Percentiles rank a stretch among this genome's conserved stretches.
phyloP scores from a whole-genome alignment of 164 flowering plant genomes.

The Piper betle region DNA sequence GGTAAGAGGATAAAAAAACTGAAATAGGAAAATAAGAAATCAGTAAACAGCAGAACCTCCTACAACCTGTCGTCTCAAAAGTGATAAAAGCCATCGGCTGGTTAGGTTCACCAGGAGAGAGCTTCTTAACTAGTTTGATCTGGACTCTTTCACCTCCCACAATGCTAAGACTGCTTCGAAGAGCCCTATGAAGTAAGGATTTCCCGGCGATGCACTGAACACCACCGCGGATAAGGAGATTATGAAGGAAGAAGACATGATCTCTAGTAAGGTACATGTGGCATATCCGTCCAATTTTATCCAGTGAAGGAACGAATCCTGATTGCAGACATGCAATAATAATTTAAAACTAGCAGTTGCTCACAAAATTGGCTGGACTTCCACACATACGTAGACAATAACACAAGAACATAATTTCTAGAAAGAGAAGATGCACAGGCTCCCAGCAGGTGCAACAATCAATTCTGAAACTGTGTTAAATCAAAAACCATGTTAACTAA shows the following conservation, averaged over 20 bases:
- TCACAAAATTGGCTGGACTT: neutral
- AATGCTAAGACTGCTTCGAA: too few relatives aligned
- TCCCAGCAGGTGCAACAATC: too few relatives aligned
- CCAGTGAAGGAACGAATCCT: conserved; percentile 71
- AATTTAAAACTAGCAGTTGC: neutral
- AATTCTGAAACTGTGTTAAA: too few relatives aligned
- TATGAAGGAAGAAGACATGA: conserved; percentile 76
- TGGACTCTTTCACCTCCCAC: conserved; percentile 52
- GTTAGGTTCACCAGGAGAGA: conserved; percentile 47
- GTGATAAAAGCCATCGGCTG: conserved; percentile 79
- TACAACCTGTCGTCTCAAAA: conserved; percentile 49
- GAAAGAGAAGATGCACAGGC: too few relatives aligned
- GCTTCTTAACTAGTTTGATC: conserved; percentile 81
- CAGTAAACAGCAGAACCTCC: neutral
- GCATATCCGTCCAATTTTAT: conserved; percentile 70
- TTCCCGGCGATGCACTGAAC: conserved; percentile 59
- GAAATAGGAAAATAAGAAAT: neutral
- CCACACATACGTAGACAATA: neutral
- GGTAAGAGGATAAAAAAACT: neutral
- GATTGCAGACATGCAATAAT: neutral
- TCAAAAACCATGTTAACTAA: too few relatives aligned
- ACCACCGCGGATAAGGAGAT: conserved; percentile 65
- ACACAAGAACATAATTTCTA: neutral
- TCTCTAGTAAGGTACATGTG: conserved; percentile 68
- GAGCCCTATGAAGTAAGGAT: conserved; percentile 72